Conservation (phyloP, 1,284 basidiomycete species). For the Trichosporon sp. region DNA sequence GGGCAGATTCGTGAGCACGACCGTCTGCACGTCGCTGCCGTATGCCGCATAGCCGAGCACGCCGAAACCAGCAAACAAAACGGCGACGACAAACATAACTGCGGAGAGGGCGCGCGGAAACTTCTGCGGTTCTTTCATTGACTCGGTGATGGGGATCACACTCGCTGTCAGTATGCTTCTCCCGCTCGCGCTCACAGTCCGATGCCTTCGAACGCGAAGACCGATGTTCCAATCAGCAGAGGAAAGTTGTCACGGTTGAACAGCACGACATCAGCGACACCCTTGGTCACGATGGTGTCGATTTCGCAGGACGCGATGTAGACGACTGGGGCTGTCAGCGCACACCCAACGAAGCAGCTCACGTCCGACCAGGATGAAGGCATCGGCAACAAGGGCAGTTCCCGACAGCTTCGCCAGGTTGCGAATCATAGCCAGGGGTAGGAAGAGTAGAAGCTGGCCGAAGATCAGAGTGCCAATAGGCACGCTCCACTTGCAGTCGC, state of each 20-base stretch:
- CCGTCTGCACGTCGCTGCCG: slow-evolving; percentile 81
- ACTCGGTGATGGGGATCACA: slow-evolving; percentile 93
- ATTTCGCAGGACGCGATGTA: slow-evolving; percentile 83
- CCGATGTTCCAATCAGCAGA: slow-evolving; percentile 90
- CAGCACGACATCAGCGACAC: slow-evolving; percentile 74
- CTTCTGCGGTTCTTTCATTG: slow-evolving; percentile 87
- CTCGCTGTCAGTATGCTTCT: slow-evolving; percentile 18
- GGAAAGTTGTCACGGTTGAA: slow-evolving; percentile 90
- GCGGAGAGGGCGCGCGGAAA: slow-evolving; percentile 84
- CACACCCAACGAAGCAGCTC: slow-evolving; percentile 28
- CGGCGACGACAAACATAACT: slow-evolving; percentile 69
- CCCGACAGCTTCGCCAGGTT: slow-evolving; percentile 89
- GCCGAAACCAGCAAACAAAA: slow-evolving; percentile 87
- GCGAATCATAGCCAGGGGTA: slow-evolving; percentile 78
- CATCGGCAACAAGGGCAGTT: slow-evolving; percentile 89
- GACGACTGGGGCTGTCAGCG: slow-evolving; percentile 52
- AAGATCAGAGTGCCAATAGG: slow-evolving; percentile 77
- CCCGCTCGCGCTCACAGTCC: slow-evolving; percentile 63
- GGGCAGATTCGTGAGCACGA: slow-evolving; percentile 92
- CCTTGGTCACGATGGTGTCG: slow-evolving; percentile 60
- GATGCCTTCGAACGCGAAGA: slow-evolving; percentile 98
- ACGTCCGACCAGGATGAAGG: slow-evolving; percentile 83
- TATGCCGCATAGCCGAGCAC: slow-evolving; percentile 83
- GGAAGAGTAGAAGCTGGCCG: slow-evolving; percentile 76
- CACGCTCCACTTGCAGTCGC: slow-evolving; percentile 67